phyloP scores from a whole-genome alignment of 2,329 filamentous ascomycete genomes.

The Neonectria faginata region DNA sequence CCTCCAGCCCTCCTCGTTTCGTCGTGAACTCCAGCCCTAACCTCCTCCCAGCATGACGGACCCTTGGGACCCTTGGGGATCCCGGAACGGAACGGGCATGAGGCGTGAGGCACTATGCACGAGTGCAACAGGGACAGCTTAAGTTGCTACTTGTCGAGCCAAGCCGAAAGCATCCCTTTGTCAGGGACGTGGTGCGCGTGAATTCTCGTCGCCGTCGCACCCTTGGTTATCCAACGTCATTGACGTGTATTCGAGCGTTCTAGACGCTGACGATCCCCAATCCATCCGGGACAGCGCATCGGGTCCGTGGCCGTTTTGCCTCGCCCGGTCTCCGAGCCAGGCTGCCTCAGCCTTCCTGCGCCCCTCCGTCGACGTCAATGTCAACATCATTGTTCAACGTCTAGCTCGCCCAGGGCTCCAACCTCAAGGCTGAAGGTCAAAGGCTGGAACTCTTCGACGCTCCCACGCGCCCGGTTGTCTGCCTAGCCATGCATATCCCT shows the following conservation, averaged over 20 bases:
- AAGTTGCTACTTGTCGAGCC: background rate
- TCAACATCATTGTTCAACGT: constrained; percentile 9
- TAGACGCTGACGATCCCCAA: constrained; percentile 40
- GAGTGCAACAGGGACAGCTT: constrained; percentile 18
- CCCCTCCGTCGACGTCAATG: constrained; percentile 11
- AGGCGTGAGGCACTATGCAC: constrained; percentile 10
- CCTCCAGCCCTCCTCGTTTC: constrained; percentile 3
- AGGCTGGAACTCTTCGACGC: background rate
- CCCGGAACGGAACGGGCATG: constrained; percentile 14
- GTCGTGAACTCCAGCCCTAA: constrained; percentile 24
- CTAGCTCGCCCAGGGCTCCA: background rate
- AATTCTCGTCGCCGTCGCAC: constrained; percentile 10
- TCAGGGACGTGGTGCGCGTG: constrained; percentile 5
- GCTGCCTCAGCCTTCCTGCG: constrained; percentile 15
- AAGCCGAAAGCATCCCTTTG: constrained; percentile 10
- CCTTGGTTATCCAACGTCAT: constrained; percentile 30
- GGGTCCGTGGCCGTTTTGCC: constrained; percentile 27
- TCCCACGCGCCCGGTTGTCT: constrained; percentile 6
- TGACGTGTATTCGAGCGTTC: constrained; percentile 45
- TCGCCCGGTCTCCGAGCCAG: constrained; percentile 23
- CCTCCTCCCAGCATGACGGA: constrained; percentile 35
- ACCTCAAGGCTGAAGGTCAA: background rate
- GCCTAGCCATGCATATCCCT: constrained; percentile 16
- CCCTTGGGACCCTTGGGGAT: constrained; percentile 37
- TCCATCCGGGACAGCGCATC: constrained; percentile 33